phyloP scores from a whole-genome alignment of 768 basidiomycete species.

The Psilocybe cyanescens region DNA sequence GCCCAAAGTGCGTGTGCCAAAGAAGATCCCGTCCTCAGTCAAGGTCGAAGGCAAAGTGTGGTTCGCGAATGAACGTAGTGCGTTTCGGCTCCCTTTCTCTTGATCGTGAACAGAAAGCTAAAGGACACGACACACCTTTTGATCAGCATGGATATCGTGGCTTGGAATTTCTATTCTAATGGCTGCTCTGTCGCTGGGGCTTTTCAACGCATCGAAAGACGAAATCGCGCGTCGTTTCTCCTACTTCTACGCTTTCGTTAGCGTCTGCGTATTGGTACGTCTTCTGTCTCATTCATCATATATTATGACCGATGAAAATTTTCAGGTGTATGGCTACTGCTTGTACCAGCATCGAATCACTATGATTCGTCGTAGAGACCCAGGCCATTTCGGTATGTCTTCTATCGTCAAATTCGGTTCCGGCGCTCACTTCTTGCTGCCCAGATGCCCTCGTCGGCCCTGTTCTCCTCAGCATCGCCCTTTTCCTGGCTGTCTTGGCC shows the following conservation, averaged over 20 bases:
- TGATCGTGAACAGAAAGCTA: not conserved
- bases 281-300: not conserved
- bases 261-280: conserved; percentile 66
- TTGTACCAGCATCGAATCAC: conserved; percentile 89
- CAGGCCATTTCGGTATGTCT: conserved; percentile 82
- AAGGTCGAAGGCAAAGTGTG: conserved; percentile 95
- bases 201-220: conserved; percentile 86
- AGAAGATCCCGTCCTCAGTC: conserved; percentile 80
- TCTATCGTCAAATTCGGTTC: not conserved
- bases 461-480: conserved; percentile 73
- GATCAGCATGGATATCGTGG: conserved; percentile 90
- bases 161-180: conserved; percentile 84
- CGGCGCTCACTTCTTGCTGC: not conserved
- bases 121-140: not conserved
- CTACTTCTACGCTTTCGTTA: conserved; percentile 81
- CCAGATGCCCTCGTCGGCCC: conserved; percentile 86
- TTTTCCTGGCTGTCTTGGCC: conserved; percentile 86
- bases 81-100: conserved; percentile 25
- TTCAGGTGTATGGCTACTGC: conserved; percentile 80
- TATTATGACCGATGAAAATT: not conserved
- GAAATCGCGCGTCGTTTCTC: conserved; percentile 78
- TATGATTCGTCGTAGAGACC: conserved; percentile 88
- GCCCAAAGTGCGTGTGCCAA: conserved; percentile 72
- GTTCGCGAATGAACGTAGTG: conserved; percentile 96
- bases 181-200: conserved; percentile 81